These are phyloP conservation scores for Penicillium malachiteum DNA, from an alignment of 495 filamentous ascomycete species.

Conservation along the genomic window DNA sequence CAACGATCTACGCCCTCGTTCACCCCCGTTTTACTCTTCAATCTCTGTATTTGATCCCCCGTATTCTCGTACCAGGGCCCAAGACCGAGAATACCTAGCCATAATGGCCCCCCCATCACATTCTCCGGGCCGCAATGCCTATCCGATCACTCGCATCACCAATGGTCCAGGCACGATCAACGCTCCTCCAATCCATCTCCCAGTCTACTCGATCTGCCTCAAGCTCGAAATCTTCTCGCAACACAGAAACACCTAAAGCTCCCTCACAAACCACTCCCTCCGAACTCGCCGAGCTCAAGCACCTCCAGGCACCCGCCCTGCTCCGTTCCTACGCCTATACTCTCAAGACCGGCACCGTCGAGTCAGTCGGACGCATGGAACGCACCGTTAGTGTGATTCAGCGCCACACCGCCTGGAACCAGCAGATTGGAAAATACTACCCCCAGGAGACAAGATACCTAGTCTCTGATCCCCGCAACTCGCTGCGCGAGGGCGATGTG, in stretches of 20 bases:
- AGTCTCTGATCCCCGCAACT: slow-evolving; percentile 75
- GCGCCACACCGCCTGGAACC: slow-evolving; percentile 38
- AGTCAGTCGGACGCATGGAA: slow-evolving; percentile 46
- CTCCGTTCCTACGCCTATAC: slow-evolving; percentile 42
- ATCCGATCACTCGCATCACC: slow-evolving; percentile 34
- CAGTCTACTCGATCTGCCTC: slow-evolving; percentile 18
- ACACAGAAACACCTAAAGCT: slow-evolving; percentile 10
- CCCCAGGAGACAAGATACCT: slow-evolving; percentile 46
- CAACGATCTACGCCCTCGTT: neutral
- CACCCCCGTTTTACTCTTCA: neutral
- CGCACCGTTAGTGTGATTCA: slow-evolving; percentile 42
- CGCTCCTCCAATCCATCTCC: slow-evolving; percentile 19
- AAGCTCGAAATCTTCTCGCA: slow-evolving; percentile 5
- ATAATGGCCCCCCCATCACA: slow-evolving; percentile 36
- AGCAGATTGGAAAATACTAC: slow-evolving; percentile 42
- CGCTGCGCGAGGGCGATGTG: slow-evolving; percentile 72
- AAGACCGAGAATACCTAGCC: neutral
- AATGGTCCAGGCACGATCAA: slow-evolving; percentile 25
- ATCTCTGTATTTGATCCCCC: neutral
- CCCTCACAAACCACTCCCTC: slow-evolving; percentile 5
- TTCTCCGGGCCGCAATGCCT: slow-evolving; percentile 39
- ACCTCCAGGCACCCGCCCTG: slow-evolving; percentile 18
- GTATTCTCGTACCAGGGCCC: neutral
- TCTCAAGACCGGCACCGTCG: slow-evolving; percentile 44
- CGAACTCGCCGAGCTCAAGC: slow-evolving; percentile 14